Conservation (phyloP, 805 yeast genomes). For the Kazachstania taianensis region DNA sequence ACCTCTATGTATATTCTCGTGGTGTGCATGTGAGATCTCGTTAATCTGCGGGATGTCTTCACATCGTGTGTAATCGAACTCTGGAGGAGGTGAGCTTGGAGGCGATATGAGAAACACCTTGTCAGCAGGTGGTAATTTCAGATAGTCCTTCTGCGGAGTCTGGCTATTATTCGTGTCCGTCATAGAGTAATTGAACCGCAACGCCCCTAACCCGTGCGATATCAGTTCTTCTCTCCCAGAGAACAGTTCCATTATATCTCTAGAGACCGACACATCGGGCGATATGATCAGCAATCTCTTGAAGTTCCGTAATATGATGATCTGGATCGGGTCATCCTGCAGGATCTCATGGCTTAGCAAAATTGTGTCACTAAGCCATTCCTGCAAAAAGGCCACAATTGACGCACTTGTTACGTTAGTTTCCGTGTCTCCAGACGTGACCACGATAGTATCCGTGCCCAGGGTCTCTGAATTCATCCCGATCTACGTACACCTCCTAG, state of each 20-base stretch:
- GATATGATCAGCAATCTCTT: constrained; percentile 17
- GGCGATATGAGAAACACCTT: constrained; percentile 34
- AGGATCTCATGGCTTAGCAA: constrained; percentile 10
- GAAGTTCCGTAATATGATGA: constrained; percentile 16
- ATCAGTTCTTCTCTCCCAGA: background rate
- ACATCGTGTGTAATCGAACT: constrained; percentile 29
- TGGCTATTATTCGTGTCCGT: constrained; percentile 5
- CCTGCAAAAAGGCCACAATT: constrained; percentile 8
- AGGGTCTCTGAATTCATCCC: background rate
- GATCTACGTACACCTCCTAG: too few species aligned
- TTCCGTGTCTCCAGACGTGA: constrained; percentile 11
- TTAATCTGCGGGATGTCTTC: constrained; percentile 30
- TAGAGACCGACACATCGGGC: constrained; percentile 11
- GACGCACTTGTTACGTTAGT: constrained; percentile 4
- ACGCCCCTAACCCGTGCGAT: background rate
- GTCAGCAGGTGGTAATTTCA: constrained; percentile 28
- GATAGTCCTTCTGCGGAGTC: constrained; percentile 11
- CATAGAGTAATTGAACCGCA: constrained; percentile 12
- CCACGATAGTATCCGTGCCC: constrained; percentile 21
- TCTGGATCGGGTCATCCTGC: constrained; percentile 15
- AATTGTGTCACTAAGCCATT: constrained; percentile 15
- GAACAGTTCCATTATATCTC: constrained; percentile 3
- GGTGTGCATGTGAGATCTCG: background rate
- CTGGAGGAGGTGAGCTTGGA: constrained; percentile 36
- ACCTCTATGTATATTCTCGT: background rate